Evolutionary conservation across 139 green algal species (phyloP).

Genomic region (Micractinium conductrix): DNA sequence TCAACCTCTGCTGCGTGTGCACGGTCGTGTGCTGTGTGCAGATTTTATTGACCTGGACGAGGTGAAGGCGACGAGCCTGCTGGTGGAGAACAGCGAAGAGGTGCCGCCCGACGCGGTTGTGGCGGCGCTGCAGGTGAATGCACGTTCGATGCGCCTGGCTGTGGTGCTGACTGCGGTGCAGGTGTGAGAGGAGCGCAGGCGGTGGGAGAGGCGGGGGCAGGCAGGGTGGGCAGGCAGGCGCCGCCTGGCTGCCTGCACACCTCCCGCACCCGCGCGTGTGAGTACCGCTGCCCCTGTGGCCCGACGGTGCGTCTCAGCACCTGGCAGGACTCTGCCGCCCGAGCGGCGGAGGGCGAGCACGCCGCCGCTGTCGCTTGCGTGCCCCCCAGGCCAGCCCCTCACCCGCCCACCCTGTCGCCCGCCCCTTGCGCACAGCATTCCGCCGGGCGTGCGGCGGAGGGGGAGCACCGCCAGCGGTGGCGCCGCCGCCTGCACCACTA

Average conservation of each 20-base stretch:
- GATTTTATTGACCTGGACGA: constrained; percentile 76
- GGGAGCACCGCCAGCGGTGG: constrained; percentile 2
- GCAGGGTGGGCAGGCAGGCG: neutral
- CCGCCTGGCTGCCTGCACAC: neutral
- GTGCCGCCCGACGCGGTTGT: constrained; percentile 57
- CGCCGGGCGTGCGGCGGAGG: neutral
- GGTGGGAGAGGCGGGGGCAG: neutral
- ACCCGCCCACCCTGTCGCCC: neutral
- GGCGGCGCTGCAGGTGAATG: constrained; percentile 56
- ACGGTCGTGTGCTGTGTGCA: constrained; percentile 28
- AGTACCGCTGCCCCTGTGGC: too few relatives aligned
- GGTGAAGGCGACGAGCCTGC: constrained; percentile 54
- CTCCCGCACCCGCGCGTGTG: too few relatives aligned
- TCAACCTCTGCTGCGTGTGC: too few relatives aligned
- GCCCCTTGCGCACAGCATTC: neutral
- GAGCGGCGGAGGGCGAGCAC: too few relatives aligned
- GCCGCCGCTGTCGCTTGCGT: neutral
- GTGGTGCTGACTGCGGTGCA: too few relatives aligned
- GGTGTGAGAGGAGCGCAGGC: too few relatives aligned
- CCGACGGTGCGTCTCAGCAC: too few relatives aligned
- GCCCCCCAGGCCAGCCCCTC: neutral
- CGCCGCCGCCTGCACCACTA: constrained; percentile 71
- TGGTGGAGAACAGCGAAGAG: constrained; percentile 66
- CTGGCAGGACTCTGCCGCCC: too few relatives aligned
- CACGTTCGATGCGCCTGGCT: too few relatives aligned